These are phyloP conservation scores for Coffea humblotiana DNA, from an alignment of 305 asterid species.

Conservation along the genomic window DNA sequence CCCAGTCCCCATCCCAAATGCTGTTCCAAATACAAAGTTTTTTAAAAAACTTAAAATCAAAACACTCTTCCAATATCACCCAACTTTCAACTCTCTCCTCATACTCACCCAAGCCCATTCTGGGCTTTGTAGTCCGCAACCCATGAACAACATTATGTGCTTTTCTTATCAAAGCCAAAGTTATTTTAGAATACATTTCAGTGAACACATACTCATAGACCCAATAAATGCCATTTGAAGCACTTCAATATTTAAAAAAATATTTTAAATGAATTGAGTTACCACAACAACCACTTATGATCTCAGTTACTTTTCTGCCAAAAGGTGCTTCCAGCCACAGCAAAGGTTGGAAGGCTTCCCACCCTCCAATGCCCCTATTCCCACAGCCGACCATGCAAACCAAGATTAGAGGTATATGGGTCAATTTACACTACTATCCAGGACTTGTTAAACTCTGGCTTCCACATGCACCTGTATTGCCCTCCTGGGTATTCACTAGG, in stretches of 20 bases:
- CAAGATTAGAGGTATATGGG: neutral
- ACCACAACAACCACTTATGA: neutral
- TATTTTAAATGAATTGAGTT: neutral
- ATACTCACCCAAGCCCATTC: neutral
- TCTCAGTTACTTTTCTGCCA: neutral
- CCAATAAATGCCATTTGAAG: neutral
- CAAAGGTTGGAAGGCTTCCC: neutral
- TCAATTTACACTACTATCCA: neutral
- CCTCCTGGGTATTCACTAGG: neutral
- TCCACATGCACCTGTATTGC: neutral
- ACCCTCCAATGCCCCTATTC: too few species aligned
- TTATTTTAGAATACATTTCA: neutral
- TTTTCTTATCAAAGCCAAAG: neutral
- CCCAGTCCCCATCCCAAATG: neutral
- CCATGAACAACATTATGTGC: neutral
- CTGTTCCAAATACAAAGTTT: neutral
- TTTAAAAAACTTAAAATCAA: neutral
- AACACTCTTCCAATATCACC: neutral
- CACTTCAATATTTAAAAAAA: neutral
- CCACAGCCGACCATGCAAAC: neutral
- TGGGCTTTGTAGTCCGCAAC: neutral
- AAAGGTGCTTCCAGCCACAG: neutral
- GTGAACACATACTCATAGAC: neutral
- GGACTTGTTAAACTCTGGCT: neutral
- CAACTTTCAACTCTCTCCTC: neutral